Evolutionary conservation across 2,329 filamentous ascomycete genomes (phyloP), one percentile per base, ranked within the genome.

Genomic region (Polytolypa hystricis): DNA sequence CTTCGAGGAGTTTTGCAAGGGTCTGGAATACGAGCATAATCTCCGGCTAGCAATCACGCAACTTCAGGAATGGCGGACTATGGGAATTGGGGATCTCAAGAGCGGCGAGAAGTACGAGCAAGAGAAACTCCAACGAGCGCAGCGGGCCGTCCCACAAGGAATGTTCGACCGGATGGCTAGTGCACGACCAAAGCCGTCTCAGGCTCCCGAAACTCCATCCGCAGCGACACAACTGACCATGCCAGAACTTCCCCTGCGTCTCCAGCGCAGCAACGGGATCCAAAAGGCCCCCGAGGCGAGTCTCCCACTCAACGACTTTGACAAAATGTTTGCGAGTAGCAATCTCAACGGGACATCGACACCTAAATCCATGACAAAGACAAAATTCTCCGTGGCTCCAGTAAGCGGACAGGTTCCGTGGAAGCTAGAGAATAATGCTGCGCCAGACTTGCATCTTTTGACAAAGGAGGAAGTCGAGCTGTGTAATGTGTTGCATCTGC

Each of bases 61-160:
- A 56, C 67, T 98, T 2, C 89, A 96, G 54, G 91, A 96, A 52
- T 98, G 91, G 91, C 78, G 91, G 20, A 74, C 74, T 31, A 75
- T 84, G 62, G 77, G 81, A 14, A 91, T 98, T 42, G 81, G 81
- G 1, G 86, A 93, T 44, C 69, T 98, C 8, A 78, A 81, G 38
- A 79, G 78, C 16, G 91, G 91, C 19, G 85, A 94, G 56, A 93
- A 89, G 56, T 98, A 91, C 54, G 91, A 98, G 60, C 68, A 75
- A 12, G 91, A 96, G 44, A 98, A 96, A 62, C 70, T 80, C 21
- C 64, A 74, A 38, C 74, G 91, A 9, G 74, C 79, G 35, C 81
- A 87, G 30, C 59, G 70, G 37, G 62, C 67, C 27, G 55, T 70
- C 23, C 81, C 84, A 0, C 77, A 87, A 60, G 83, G 83, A 0